Conservation (phyloP, 1,139 yeast species). For the Taphrina deformans region DNA sequence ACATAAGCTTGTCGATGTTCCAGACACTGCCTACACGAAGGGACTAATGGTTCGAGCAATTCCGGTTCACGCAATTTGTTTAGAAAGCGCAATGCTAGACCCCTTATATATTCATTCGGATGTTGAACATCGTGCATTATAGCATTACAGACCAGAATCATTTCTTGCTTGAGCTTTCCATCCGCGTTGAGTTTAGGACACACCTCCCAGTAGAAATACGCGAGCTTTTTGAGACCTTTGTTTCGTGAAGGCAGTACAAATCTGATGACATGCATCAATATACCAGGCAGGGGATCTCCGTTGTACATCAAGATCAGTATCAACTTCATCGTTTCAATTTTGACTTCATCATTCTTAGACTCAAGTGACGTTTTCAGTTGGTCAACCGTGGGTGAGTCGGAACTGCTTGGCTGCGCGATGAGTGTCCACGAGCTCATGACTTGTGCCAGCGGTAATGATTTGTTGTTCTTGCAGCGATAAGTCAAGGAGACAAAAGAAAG, state of each 20-base stretch:
- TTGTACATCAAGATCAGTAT: constrained; percentile 83
- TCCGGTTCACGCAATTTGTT: constrained; percentile 91
- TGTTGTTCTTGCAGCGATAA: too few relatives aligned
- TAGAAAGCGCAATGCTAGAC: constrained; percentile 88
- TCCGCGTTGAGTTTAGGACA: constrained; percentile 86
- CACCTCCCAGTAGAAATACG: constrained; percentile 97
- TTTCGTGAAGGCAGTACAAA: constrained; percentile 94
- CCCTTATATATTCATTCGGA: constrained; percentile 95
- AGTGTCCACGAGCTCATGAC: constrained; percentile 28
- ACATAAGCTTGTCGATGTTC: constrained; percentile 98
- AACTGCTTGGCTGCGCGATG: constrained; percentile 24
- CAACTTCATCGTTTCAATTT: constrained; percentile 85
- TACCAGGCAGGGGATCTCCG: constrained; percentile 83
- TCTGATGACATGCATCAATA: constrained; percentile 94
- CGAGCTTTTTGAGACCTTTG: constrained; percentile 85
- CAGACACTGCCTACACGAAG: constrained; percentile 84
- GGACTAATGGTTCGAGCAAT: constrained; percentile 90
- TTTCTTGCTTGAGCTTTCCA: constrained; percentile 94
- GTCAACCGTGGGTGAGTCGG: constrained; percentile 63
- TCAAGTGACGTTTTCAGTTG: constrained; percentile 82
- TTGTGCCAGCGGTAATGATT: neutral
- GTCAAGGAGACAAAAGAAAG: too few relatives aligned
- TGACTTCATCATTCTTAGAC: constrained; percentile 84
- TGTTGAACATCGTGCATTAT: constrained; percentile 96
- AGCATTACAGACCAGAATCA: constrained; percentile 97